Base-by-base conservation (phyloP, 2,329 filamentous ascomycete species). In the Alternaria sp. region DNA sequence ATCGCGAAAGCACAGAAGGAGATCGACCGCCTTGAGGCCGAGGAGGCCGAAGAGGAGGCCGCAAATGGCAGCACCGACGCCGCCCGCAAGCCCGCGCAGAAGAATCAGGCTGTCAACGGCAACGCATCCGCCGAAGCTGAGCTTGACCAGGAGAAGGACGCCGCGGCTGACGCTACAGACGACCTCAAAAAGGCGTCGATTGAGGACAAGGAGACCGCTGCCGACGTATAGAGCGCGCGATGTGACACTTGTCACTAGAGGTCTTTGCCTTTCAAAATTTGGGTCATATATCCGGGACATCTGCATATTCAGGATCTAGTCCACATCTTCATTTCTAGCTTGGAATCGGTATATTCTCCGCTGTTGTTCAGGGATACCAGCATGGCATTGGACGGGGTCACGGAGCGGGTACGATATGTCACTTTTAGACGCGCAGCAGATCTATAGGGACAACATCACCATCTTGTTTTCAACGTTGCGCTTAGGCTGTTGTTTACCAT, bases 1-100 rank as follows among this genome's bases (percentile, higher is more conserved):
- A 90, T 98, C 61, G 91, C 92, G 65, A 97, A 97, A 81, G 95
- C 95, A 61, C 90, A 97, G 84, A 94, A 94, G 80, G 93, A 97
- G 79, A 96, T 99, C 63, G 92, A 93, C 76, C 88, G 89, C 68
- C 86, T 98, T 41, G 86, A 89, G 69, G 81, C 84, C 55, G 94
- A 97, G 76, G 88, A 88, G 79, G 72, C 80, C n/a, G 81, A 84
- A 64, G 82, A 81, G 59, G 71, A 58, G 24, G 56, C 45, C 10
- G 34, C 76, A 58, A 78, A 82, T 62, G 80, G 81, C 56, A 83
- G 87, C 52, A 86, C 85, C 50, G 83, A 84, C 46, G 77, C 77
- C n/a, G 80, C 79, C 28, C 84, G 84, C 77, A 86, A 86, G 76
- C 80, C 81, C 21, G 80, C 83, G 1, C 71, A 80, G 56, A 80